phyloP scores from a whole-genome alignment of 1,284 basidiomycete species.

The Cutaneotrichosporon sp. region DNA sequence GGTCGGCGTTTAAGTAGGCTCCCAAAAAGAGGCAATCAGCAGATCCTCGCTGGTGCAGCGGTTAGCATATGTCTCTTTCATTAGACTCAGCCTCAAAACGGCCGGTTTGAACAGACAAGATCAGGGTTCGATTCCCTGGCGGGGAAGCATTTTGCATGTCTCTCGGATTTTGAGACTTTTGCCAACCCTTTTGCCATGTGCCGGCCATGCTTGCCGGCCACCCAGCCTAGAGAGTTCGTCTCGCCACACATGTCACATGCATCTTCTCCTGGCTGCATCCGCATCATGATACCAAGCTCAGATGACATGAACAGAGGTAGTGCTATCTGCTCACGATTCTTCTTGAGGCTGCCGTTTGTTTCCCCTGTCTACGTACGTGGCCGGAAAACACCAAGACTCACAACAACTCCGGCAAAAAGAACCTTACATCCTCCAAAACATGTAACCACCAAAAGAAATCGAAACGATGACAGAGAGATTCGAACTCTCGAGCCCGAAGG shows the following conservation, averaged over 20 bases:
- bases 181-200: background rate
- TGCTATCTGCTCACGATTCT: too few relatives aligned
- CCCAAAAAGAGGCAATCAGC: background rate
- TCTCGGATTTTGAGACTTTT: background rate
- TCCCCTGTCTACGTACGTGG: too few relatives aligned
- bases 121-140: conserved; percentile 2
- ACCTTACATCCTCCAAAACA: background rate
- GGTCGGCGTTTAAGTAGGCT: background rate
- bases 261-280: too few relatives aligned
- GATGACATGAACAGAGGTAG: too few relatives aligned
- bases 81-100: background rate
- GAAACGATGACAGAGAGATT: background rate
- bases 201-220: too few relatives aligned
- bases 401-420: too few relatives aligned
- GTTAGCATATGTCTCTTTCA: conserved; percentile 5
- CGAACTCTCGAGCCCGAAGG: conserved; percentile 3
- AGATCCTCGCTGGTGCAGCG: background rate
- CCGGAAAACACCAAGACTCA: too few relatives aligned
- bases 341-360: too few relatives aligned
- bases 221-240: too few relatives aligned
- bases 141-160: background rate
- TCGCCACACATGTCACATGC: too few relatives aligned
- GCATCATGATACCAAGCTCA: too few relatives aligned
- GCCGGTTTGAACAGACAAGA: background rate
- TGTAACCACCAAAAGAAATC: background rate